Evolutionary conservation across 768 basidiomycete species (phyloP), one percentile per base, ranked within the genome.

Genomic region (Russula emetica): DNA sequence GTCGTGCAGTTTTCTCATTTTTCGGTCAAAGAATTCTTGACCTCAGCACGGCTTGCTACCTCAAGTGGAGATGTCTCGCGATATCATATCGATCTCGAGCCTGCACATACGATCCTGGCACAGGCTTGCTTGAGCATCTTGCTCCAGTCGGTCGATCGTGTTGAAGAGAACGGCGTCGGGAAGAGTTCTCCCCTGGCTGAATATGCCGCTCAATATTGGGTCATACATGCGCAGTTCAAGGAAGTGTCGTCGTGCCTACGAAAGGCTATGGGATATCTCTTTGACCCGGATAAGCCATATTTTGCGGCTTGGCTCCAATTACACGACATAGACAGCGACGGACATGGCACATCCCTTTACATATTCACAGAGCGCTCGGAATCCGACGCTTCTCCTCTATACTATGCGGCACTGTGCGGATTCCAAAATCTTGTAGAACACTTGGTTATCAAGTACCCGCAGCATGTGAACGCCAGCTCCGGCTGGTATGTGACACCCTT

Each of bases 1-100:
- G n/a, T 62, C 0, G 54, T 52, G 11, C 54, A 62, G 22, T 55
- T 62, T 13, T 55, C 61, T 1, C 61, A 62, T 10, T 36, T 62
- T 1, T 49, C 61, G 10, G 45, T 62, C 14, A 55, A 62, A 30
- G 54, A 62, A 13, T 62, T 49, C 16, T 28, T 62, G 13, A 56
- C 54, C 2, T 62, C 54, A 5, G 1, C 36, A 50, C 45, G 54
- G 7, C 54, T 62, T 13, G 18, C 45, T 16, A 20, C 42, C 13
- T 49, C 53, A 16, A 47, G 16, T 54, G 11, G 8, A 34, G 34
- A 28, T 26, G 24, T 55, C 22, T 55, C 53, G 6, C 45, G 44
- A 30, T 61, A 56, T 55, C 61, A 55, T 16, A 6, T 62, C 16
- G 20, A 5, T 11, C 54, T 42, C 1, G 20, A 62, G 26, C 5